Base-by-base conservation (phyloP, 192 early-diverging fungal genomes). In the Coemansia sp. region DNA sequence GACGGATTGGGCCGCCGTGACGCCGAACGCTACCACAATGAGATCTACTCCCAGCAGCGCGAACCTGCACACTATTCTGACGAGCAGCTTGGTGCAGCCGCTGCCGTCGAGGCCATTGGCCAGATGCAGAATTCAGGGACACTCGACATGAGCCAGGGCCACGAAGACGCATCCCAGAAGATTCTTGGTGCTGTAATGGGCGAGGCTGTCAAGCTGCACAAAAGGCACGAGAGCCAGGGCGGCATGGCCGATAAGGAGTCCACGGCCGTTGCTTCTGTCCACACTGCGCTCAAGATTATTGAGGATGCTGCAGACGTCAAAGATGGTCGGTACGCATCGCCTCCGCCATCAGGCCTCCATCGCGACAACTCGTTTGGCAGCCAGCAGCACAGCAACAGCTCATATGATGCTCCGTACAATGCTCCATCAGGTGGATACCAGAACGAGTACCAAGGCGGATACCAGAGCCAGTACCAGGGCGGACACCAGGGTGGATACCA, bases 51-150 rank as follows among this genome's bases (percentile, higher is more conserved):
- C 10, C 57, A 57, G 40, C 34, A 31, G 4, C 50, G 36, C 17
- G 18, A 37, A 6, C 48, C 53, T n/a, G 8, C 18, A 4, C 15
- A 12, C 12, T 79, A 55, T 53, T 52, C 5, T 9, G 68, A 67
- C 10, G 67, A 79, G 67, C 76, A 79, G 62, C 65, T 79, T 38
- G 76, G 76, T 14, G 76, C 67, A 0, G 76, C 76, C 5, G 76
- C 76, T 2, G 76, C 76, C 0, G 64, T 79, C 5, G 56, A 70
- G 46, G 71, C 76, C 0, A 63, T 79, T 17, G 36, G 21, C 21
- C 44, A 66, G n/a, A 65, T 69, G 52, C 60, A 73, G 61, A 31
- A 53, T 9, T n/a, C 50, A 5, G 60, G 61, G 4, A 47, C 61
- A 3, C 28, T 66, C 20, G 37, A 53, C 28, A 44, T 6, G 23